Conservation (phyloP, 2,329 filamentous ascomycete species). For the Penicillium sp. region DNA sequence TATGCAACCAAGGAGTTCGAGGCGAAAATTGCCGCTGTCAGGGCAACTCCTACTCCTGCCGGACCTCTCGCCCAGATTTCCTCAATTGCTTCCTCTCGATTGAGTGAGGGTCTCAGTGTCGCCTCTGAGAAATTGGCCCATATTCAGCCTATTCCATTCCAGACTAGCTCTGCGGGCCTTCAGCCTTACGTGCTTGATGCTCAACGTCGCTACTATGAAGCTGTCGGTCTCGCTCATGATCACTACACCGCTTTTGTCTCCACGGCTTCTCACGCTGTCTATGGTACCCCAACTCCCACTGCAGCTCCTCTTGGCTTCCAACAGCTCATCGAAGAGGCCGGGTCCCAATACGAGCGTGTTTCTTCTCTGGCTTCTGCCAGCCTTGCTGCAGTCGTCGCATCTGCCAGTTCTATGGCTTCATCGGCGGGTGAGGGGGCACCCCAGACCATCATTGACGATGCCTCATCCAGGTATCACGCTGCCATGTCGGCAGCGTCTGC, state of each 20-base stretch:
- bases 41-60: slow-evolving; percentile 53
- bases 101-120: slow-evolving; percentile 69
- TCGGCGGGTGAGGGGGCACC: slow-evolving; percentile 36
- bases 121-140: slow-evolving; percentile 71
- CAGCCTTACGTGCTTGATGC: slow-evolving; percentile 59
- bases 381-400: slow-evolving; percentile 41
- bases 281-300: slow-evolving; percentile 58
- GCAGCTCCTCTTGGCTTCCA: slow-evolving; percentile 32
- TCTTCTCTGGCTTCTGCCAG: slow-evolving; percentile 42
- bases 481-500: slow-evolving; percentile 48
- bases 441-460: slow-evolving; percentile 43
- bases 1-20: slow-evolving; percentile 22
- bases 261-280: slow-evolving; percentile 70
- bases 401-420: slow-evolving; percentile 40
- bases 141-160: slow-evolving; percentile 66
- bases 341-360: slow-evolving; percentile 37
- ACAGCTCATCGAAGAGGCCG: slow-evolving; percentile 36
- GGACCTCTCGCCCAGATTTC: slow-evolving; percentile 57
- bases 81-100: slow-evolving; percentile 68
- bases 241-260: slow-evolving; percentile 74
- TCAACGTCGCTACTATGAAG: slow-evolving; percentile 73
- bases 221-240: slow-evolving; percentile 74
- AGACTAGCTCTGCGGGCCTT: slow-evolving; percentile 60
- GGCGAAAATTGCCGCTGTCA: slow-evolving; percentile 36
- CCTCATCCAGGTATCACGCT: slow-evolving; percentile 46